These are phyloP conservation scores for Ganoderma multipileum DNA, from an alignment of 1,284 basidiomycete species.

Conservation along the genomic window DNA sequence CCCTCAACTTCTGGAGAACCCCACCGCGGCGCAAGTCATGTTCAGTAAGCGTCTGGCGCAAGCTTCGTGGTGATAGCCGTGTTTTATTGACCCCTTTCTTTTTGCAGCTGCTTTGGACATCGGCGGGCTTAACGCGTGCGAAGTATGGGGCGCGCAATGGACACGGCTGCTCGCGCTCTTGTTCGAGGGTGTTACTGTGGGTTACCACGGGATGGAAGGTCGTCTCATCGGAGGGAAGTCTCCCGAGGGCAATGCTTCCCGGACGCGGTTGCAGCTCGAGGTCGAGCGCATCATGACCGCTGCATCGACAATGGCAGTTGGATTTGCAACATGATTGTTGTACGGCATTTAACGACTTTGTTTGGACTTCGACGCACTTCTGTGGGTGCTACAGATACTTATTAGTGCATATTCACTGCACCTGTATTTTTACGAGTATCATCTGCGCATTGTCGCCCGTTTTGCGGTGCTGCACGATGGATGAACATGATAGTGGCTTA, in stretches of 20 bases:
- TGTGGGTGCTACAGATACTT: background rate
- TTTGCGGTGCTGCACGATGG: background rate
- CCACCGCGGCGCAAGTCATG: slow-evolving; percentile 67
- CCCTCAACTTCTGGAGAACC: slow-evolving; percentile 55
- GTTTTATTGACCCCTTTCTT: slow-evolving; percentile 31
- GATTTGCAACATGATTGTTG: background rate
- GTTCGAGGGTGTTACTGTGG: slow-evolving; percentile 65
- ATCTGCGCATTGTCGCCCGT: background rate
- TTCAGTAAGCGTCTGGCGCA: slow-evolving; percentile 62
- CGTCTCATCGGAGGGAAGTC: slow-evolving; percentile 60
- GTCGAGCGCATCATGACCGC: slow-evolving; percentile 64
- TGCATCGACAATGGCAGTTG: slow-evolving; percentile 15
- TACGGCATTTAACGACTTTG: slow-evolving; percentile 18
- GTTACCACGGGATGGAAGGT: slow-evolving; percentile 47
- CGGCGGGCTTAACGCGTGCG: slow-evolving; percentile 64
- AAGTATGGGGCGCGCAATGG: slow-evolving; percentile 82
- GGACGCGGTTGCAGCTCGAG: slow-evolving; percentile 65
- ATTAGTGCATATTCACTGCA: background rate
- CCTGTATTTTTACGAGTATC: background rate
- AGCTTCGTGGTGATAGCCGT: slow-evolving; percentile 16
- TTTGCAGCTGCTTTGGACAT: slow-evolving; percentile 74
- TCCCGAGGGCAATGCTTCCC: slow-evolving; percentile 64
- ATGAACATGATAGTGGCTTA: background rate
- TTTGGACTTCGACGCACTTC: background rate
- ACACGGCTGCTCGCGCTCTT: slow-evolving; percentile 76